Conservation (phyloP, 179 eudicot genomes). For the Nepenthes alata region DNA sequence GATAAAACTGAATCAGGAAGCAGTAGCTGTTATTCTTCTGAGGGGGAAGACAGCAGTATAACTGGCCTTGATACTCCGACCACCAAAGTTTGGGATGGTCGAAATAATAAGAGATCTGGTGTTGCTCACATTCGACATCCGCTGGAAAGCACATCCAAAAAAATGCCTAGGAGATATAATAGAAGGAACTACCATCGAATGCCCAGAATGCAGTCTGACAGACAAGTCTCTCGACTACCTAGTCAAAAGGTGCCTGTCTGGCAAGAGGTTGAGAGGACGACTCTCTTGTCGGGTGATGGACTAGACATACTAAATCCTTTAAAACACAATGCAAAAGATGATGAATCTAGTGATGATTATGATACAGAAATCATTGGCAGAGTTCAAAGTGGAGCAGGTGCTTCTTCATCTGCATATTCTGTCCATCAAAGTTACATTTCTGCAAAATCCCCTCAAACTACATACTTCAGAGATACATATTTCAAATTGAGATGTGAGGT, state of each 20-base stretch:
- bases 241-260: conserved; percentile 46
- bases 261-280: conserved; percentile 88
- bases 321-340: conserved; percentile 39
- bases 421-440: conserved; percentile 37
- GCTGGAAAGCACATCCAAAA: conserved; percentile 56
- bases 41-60: conserved; percentile 57
- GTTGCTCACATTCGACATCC: conserved; percentile 79
- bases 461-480: conserved; percentile 55
- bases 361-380: conserved; percentile 53
- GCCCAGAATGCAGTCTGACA: conserved; percentile 34
- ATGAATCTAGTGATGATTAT: conserved; percentile 73
- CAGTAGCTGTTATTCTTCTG: conserved; percentile 47
- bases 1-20: conserved; percentile 50
- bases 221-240: conserved; percentile 50
- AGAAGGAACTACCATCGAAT: conserved; percentile 31
- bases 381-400: conserved; percentile 54
- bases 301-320: conserved; percentile 46
- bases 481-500: conserved; percentile 95
- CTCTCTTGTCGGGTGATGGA: conserved; percentile 62
- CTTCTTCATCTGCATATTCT: conserved; percentile 62
- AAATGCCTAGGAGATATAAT: conserved; percentile 30
- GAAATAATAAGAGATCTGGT: conserved; percentile 45
- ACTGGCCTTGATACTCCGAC: conserved; percentile 83
- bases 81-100: conserved; percentile 89
- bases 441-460: conserved; percentile 31